A percentile compares a stretch with the other conserved stretches of the same genome.
These are phyloP conservation scores for Rhodotorula paludigena DNA, from an alignment of 768 basidiomycete genomes.

Conservation along the genomic window DNA sequence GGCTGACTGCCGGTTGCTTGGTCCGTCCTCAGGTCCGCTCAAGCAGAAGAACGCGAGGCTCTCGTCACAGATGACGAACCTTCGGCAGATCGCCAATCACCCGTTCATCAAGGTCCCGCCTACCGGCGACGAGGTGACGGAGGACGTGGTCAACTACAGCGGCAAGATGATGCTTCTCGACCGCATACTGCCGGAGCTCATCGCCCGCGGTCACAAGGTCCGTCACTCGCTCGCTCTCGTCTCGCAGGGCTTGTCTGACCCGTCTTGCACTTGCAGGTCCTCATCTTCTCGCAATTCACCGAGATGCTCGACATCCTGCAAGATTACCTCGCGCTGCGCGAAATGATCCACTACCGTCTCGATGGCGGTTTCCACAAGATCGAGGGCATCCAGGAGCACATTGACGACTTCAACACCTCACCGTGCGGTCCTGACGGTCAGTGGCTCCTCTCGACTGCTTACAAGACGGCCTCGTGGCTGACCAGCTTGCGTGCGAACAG, in stretches of 20 bases:
- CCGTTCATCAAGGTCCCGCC: slow-evolving; percentile 60
- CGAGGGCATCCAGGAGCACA: slow-evolving; percentile 55
- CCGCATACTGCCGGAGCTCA: slow-evolving; percentile 74
- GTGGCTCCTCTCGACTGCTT: slow-evolving; percentile 41
- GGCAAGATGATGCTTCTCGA: slow-evolving; percentile 98
- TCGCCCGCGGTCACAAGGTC: slow-evolving; percentile 67
- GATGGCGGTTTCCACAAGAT: slow-evolving; percentile 47
- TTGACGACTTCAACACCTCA: slow-evolving; percentile 67
- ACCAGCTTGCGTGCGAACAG: slow-evolving; percentile 9
- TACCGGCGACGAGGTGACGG: slow-evolving; percentile 69
- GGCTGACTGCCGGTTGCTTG: no score
- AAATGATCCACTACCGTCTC: slow-evolving; percentile 58
- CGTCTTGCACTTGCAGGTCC: slow-evolving; percentile 31
- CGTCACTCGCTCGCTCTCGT: slow-evolving; percentile 47
- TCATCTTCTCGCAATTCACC: slow-evolving; percentile 72
- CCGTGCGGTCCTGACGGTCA: slow-evolving; percentile 54
- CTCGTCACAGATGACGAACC: slow-evolving; percentile 38
- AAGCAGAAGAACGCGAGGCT: slow-evolving; percentile 10
- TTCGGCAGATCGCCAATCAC: slow-evolving; percentile 75
- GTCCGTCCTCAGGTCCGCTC: background rate
- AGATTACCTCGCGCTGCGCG: slow-evolving; percentile 49
- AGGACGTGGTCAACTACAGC: slow-evolving; percentile 71
- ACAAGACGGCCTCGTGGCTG: no score
- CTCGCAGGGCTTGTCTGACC: slow-evolving; percentile 51
- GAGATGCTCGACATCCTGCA: slow-evolving; percentile 94